Evolutionary conservation across 2,329 filamentous ascomycete species (phyloP), one percentile per base, ranked within the genome.

Genomic region (Cladophialophora immunda): DNA sequence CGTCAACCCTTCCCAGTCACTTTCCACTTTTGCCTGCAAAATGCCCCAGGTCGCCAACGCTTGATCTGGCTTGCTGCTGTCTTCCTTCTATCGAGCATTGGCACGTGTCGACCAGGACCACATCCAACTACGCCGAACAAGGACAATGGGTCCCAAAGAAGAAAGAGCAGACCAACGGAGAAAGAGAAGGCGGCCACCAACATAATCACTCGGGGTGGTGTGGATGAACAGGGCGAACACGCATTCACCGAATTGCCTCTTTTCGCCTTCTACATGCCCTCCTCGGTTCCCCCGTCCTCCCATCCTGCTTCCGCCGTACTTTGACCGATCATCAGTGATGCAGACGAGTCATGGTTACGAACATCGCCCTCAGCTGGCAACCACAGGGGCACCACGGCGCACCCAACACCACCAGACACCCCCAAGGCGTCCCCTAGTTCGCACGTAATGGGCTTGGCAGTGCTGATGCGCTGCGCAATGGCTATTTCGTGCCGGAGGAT

Each of bases 361-460:
- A 50, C 45, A 11, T 25, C 8, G 45, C 45, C 45, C 45, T 50
- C 19, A 22, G 45, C 45, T 11, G 45, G 45, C 19, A 5, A 41
- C 8, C 38, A 41, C 38, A 41, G 38, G 38, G 38, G 38, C 38
- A 19, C 38, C 17, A 41, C 38, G 38, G 8, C n/a, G 38, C 38
- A 41, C 32, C 32, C n/a, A n/a, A n/a, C n/a, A n/a, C n/a, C 38
- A 41, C 32, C 32, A 41, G 38, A 41, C 38, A 41, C 38, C 38
- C n/a, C 38, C 38, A 41, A 41, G 38, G 38, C 38, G 17, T 41
- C 38, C 17, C 38, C 17, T 41, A 41, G 38, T 19, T 41, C 9
- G 45, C 45, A 50, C 45, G 45, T 50, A 50, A 50, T 50, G 45
- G 45, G 7, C 45, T 50, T 50, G 45, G 45, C 45, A 50, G 45